Evolutionary conservation across 2,329 filamentous ascomycete genomes (phyloP).

Genomic region (Epichloe festucae): DNA sequence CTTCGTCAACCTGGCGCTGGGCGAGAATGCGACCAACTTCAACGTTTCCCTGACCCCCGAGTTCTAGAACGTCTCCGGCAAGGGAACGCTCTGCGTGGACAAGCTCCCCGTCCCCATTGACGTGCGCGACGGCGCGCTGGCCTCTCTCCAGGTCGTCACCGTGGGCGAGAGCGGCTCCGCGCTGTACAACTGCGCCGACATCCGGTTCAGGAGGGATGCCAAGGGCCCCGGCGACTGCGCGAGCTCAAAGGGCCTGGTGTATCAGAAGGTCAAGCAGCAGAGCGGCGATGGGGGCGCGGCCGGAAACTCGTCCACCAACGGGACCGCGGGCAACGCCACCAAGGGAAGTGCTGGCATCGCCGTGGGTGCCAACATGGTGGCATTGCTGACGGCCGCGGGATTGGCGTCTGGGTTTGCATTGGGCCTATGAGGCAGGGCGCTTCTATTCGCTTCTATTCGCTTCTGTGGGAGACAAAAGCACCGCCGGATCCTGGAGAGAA

Average conservation of each 20-base stretch:
- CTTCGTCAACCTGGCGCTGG: conserved; percentile 40
- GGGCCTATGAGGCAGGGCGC: conserved; percentile 15
- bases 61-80: conserved; percentile 45
- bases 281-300: conserved; percentile 6
- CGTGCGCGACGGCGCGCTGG: conserved; percentile 46
- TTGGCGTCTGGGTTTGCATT: conserved; percentile 25
- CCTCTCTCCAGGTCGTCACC: conserved; percentile 57
- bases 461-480: too few species aligned
- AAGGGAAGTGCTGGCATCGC: conserved; percentile 12
- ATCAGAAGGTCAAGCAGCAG: conserved; percentile 19
- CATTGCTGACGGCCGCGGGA: conserved; percentile 23
- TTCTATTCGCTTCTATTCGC: too few species aligned
- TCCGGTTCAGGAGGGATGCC: conserved; percentile 47
- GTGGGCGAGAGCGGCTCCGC: conserved; percentile 44
- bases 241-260: conserved; percentile 29
- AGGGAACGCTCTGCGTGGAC: conserved; percentile 54
- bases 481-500: too few species aligned
- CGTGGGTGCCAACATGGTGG: conserved; percentile 13
- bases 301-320: background rate
- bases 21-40: conserved; percentile 45
- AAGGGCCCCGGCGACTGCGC: conserved; percentile 27
- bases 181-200: conserved; percentile 65
- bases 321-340: background rate
- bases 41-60: conserved; percentile 54
- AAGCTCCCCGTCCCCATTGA: conserved; percentile 41